Conservation (phyloP, 192 early-diverging fungal genomes). For the Diversispora epigaea region DNA sequence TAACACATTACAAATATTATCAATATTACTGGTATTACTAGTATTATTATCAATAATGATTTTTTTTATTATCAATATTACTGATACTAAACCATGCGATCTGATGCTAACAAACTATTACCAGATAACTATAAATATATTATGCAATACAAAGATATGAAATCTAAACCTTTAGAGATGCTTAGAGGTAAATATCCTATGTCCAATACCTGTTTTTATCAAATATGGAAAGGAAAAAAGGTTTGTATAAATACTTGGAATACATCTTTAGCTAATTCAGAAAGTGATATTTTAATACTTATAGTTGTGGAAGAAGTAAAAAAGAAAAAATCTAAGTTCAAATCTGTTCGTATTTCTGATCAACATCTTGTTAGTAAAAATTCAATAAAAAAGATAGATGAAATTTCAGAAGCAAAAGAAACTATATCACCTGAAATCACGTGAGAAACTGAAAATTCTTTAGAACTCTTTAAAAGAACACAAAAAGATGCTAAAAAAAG, state of each 20-base stretch:
- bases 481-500: constrained; percentile 1
- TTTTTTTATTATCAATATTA: constrained; percentile 11
- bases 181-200: not conserved
- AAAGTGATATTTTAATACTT: too few relatives aligned
- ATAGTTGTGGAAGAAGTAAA: too few relatives aligned
- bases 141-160: constrained; percentile 9
- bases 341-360: not conserved
- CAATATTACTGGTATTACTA: constrained; percentile 1
- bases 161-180: not conserved
- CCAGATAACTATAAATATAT: constrained; percentile 15
- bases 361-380: too few relatives aligned
- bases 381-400: not conserved
- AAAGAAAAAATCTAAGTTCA: not conserved
- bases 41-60: not conserved
- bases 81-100: not conserved
- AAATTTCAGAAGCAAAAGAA: constrained; percentile 4
- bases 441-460: not conserved
- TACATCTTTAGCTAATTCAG: too few relatives aligned
- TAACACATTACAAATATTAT: not conserved
- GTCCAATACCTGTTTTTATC: not conserved
- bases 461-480: constrained; percentile 6
- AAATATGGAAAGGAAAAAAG: not conserved
- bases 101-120: constrained; percentile 3
- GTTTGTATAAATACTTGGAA: not conserved
- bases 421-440: not conserved